These are phyloP conservation scores for Adansonia grandidieri DNA, from an alignment of 441 rosid species.

Conservation along the genomic window DNA sequence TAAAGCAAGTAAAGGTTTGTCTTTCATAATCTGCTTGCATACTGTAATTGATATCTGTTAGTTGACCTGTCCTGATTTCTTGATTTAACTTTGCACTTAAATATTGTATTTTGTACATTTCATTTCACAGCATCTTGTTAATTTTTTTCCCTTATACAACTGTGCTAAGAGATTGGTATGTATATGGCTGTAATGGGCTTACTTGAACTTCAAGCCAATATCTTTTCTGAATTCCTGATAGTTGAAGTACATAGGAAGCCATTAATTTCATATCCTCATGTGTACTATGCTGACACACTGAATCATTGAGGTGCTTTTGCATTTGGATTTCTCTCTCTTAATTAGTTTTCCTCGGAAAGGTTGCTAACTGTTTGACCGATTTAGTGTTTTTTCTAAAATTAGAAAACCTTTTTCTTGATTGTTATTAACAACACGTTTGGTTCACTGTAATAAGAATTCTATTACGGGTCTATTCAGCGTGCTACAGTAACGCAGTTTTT, in stretches of 20 bases:
- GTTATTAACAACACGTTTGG: background rate
- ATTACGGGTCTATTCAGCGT: too few species aligned
- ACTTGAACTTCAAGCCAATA: conserved; percentile 6
- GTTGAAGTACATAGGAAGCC: background rate
- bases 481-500: too few species aligned
- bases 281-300: background rate
- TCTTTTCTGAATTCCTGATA: background rate
- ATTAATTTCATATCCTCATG: conserved; percentile 7
- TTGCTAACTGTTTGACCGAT: background rate
- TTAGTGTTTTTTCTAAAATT: background rate
- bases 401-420: background rate
- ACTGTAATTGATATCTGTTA: background rate
- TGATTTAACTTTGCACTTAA: background rate
- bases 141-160: background rate
- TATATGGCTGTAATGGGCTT: background rate
- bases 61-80: conserved; percentile 8
- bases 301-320: background rate
- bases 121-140: background rate
- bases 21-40: conserved; percentile 15
- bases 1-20: conserved; percentile 98
- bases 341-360: background rate
- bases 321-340: background rate
- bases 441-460: too few species aligned
- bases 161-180: background rate
- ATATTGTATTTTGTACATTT: conserved; percentile 4